phyloP scores from a whole-genome alignment of 2,329 filamentous ascomycete genomes.

The Colletotrichum musicola region DNA sequence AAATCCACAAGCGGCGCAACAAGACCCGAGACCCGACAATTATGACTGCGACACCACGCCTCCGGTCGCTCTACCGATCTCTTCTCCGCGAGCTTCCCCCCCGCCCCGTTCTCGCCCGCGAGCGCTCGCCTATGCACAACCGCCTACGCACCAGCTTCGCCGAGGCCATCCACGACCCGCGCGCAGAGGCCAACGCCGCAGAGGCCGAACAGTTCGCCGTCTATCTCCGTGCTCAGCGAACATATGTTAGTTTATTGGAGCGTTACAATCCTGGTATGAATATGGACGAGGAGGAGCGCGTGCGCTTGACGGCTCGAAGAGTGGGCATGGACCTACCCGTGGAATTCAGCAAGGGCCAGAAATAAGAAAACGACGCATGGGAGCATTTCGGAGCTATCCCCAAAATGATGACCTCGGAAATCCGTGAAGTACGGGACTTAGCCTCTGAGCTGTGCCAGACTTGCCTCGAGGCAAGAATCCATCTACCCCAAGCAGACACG shows the following conservation, averaged over 20 bases:
- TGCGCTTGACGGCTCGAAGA: slow-evolving; percentile 84
- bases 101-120: slow-evolving; percentile 66
- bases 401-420: neutral
- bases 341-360: slow-evolving; percentile 58
- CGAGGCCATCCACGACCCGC: slow-evolving; percentile 42
- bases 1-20: neutral
- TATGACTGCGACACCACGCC: slow-evolving; percentile 51
- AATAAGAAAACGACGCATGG: slow-evolving; percentile 5
- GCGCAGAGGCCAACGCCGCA: slow-evolving; percentile 43
- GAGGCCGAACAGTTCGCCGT: slow-evolving; percentile 82
- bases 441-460: neutral
- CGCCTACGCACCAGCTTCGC: slow-evolving; percentile 76
- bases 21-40: neutral
- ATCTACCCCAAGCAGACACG: neutral
- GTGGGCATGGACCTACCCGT: slow-evolving; percentile 91
- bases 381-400: neutral
- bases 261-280: slow-evolving; percentile 94
- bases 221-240: slow-evolving; percentile 87
- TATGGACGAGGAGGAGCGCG: slow-evolving; percentile 87
- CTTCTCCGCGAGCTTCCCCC: slow-evolving; percentile 91
- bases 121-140: slow-evolving; percentile 76
- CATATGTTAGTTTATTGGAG: slow-evolving; percentile 85
- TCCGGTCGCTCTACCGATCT: slow-evolving; percentile 87
- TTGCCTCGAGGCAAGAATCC: neutral
- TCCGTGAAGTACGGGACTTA: neutral